Base-by-base conservation (phyloP, 2,329 filamentous ascomycete species). In the Trematosphaeria pertusa region DNA sequence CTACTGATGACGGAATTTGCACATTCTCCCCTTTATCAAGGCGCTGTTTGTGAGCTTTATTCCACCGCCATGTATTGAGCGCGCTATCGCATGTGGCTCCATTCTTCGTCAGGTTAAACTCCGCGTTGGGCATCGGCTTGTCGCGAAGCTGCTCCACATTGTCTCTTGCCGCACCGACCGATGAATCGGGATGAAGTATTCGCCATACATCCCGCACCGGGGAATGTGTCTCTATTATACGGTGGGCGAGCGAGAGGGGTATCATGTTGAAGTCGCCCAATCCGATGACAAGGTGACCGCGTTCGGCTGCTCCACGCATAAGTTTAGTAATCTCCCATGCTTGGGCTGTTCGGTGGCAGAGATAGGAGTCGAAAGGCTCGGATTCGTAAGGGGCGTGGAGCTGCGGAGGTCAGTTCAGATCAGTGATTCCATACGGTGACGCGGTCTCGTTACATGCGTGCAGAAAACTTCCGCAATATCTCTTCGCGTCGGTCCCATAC, bases 211-310 rank as follows among this genome's bases (percentile, higher is more conserved):
- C 94, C 34, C 81, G 82, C 20, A 96, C 87, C 11, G 87, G 87
- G 8, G 87, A 85, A 65, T 91, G 87, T 3, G 86, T 84, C 46
- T 87, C 89, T 58, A 99, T 87, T 55, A 97, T 80, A 43, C 86
- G 83, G 74, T 97, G 90, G 22, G 89, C 87, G 52, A 96, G 83
- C 19, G 90, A 95, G 31, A 87, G 74, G 0, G 94, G 94, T n/a
- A 91, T 78, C 88, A 96, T 96, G 75, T 97, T 97, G 77, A 97
- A 97, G 75, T 97, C 94, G 19, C 94, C 94, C 43, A 96, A 77
- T 5, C 87, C 92, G 33, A 97, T 77, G 40, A 92, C 91, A 21
- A 97, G 79, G 68, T 93, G 89, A 5, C 91, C 91, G 11, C 87
- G 80, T 58, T 91, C 88, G 1, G 86, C 82, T 34, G 93, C 92